Base-by-base conservation (phyloP, 305 asterid genomes). In the Stenogyne calaminthoides region DNA sequence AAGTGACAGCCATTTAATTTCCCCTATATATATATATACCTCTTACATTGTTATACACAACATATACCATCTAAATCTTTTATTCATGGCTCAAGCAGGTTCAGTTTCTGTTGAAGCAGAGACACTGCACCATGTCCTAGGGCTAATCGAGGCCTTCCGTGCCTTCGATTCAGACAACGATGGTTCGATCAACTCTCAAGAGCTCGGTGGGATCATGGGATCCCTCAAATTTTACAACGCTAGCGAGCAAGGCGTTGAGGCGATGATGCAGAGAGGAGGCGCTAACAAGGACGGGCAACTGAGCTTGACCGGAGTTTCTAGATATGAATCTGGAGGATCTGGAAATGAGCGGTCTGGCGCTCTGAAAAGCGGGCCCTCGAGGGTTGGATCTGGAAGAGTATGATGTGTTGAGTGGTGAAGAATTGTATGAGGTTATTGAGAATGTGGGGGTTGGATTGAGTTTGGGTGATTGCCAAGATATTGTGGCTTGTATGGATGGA, bases 161-260 rank as follows among this genome's bases (percentile, higher is more conserved):
- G 84, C 84, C 22, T 85, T 85, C 20, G 89, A 82, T 52, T 77
- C 84, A 18, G 78, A 85, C 82, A 80, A 69, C 9, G 83, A 85
- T 37, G 85, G 87, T 1, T 61, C 2, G 9, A 85, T 85, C 77
- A 75, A 65, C 18, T 27, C 57, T 2, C 84, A 74, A 15, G 87
- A 85, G 76, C 80, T 82, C 5, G 69, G 76, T 3, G 87, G 85
- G 70, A 77, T 82, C 80, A 74, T 82, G 85, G 84, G 81, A 15
- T 82, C 89, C 1, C 84, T 82, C 0, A 82, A 87, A 9, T n/a
- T n/a, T n/a, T 85, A 85, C 87, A 80, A 74, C 39, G 70, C 75
- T 42, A 63, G 61, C 36, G 87, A 76, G 70, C 71, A 78, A 19
- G 85, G 83, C 2, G 39, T 83, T 3, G 52, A 68, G n/a, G 58